Evolutionary conservation across 495 filamentous ascomycete species (phyloP), one percentile per base, ranked within the genome.

Genomic region (Podospora bellae-mahoneyi): DNA sequence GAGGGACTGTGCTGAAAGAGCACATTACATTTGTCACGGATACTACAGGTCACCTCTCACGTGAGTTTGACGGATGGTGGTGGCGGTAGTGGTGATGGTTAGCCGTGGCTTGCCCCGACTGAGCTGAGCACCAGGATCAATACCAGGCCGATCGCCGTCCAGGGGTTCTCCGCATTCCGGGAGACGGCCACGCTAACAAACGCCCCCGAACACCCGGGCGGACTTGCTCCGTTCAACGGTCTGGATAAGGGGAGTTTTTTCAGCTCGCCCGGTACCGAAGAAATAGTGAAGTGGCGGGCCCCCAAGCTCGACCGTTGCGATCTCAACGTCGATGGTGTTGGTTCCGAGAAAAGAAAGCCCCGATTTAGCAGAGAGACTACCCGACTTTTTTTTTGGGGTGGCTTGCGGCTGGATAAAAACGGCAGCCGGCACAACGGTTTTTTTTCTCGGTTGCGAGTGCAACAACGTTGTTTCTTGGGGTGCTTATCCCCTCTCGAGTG

Each of bases 151-250:
- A 48, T 48, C 39, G 39, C 39, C 39, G 39, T 13, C 39, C 55
- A 58, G 55, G 55, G 55, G 55, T 58, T 58, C 55, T 58, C 55
- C 55, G 55, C 55, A 58, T 58, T 58, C 55, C 55, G 39, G 39
- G 39, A 48, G 39, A 48, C 39, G 39, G 39, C 18, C 2, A 48
- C 39, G 39, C 39, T 48, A 48, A 13, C 39, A 10, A 48, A 16
- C 39, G 39, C 39, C 39, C 15, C 39, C 39, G 39, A 48, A 9
- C 39, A 10, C 6, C 5, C 13, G 39, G 39, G 39, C 39, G 39
- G 39, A 10, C 39, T 48, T 48, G 6, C 39, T 48, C 39, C 39
- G 15, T 48, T 10, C 15, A 48, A 16, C 9, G 7, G 7, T 13
- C 39, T 48, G 39, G 39, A 9, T 13, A 48, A 16, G 39, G 39